A percentile compares a stretch with the other conserved stretches of the same genome.
Conservation (phyloP, 1,284 basidiomycete species). For the Leccinum insigne region DNA sequence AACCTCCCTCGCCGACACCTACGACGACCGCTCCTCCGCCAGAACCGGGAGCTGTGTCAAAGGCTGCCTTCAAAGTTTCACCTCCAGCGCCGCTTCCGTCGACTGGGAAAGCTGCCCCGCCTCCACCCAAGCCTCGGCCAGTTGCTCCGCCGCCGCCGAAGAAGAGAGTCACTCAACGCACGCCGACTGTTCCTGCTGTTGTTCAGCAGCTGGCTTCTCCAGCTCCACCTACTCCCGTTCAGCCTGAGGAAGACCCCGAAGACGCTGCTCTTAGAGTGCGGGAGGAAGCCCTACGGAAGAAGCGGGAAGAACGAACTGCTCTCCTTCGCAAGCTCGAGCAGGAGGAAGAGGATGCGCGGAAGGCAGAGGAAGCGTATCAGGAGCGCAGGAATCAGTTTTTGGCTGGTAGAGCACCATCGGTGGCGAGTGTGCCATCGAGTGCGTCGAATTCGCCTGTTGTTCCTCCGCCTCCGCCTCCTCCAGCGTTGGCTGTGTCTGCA, state of each 20-base stretch:
- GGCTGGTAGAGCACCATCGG: slow-evolving; percentile 41
- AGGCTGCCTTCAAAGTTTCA: neutral
- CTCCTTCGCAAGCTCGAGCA: slow-evolving; percentile 67
- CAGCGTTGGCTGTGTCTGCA: slow-evolving; percentile 27
- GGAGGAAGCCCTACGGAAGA: slow-evolving; percentile 68
- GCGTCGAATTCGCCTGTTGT: slow-evolving; percentile 18
- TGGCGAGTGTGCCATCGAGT: slow-evolving; percentile 13
- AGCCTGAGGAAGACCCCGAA: slow-evolving; percentile 55
- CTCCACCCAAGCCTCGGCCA: slow-evolving; percentile 35
- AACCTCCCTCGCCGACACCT: slow-evolving; percentile 32
- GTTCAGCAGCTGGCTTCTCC: slow-evolving; percentile 30
- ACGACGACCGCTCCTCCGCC: slow-evolving; percentile 36
- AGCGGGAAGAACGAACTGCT: slow-evolving; percentile 63
- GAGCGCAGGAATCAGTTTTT: slow-evolving; percentile 42
- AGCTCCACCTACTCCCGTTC: slow-evolving; percentile 34
- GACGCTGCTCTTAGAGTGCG: slow-evolving; percentile 61
- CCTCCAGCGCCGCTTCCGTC: slow-evolving; percentile 26
- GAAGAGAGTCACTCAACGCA: slow-evolving; percentile 32
- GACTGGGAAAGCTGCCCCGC: slow-evolving; percentile 34
- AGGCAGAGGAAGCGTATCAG: slow-evolving; percentile 61
- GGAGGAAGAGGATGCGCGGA: slow-evolving; percentile 69
- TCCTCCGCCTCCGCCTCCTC: slow-evolving; percentile 16
- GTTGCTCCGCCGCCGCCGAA: slow-evolving; percentile 49
- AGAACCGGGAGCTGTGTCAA: slow-evolving; percentile 33
- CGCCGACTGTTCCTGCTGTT: slow-evolving; percentile 23